phyloP scores from a whole-genome alignment of 148 eudicot genomes.

The Arctostaphylos glauca region DNA sequence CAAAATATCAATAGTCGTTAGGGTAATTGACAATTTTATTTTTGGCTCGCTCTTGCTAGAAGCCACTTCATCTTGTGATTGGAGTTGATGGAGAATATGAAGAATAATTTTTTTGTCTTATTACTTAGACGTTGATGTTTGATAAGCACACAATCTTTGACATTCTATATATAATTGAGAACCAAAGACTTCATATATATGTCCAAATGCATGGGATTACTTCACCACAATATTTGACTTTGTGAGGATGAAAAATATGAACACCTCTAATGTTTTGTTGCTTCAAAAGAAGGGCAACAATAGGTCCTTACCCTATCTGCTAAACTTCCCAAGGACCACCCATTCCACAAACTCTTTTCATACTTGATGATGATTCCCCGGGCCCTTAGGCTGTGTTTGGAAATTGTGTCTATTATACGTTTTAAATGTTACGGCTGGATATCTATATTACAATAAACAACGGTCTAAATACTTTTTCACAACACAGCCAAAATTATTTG shows the following conservation, averaged over 20 bases:
- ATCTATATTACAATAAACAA: too few relatives aligned
- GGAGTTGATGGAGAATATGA: too few relatives aligned
- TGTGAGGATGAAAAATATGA: background rate
- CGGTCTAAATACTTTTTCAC: too few relatives aligned
- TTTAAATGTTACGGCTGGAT: background rate
- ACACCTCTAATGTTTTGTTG: background rate
- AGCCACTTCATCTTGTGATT: too few relatives aligned
- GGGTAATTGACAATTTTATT: too few relatives aligned
- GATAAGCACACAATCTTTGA: background rate
- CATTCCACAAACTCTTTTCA: background rate
- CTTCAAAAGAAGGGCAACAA: background rate
- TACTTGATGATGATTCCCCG: background rate
- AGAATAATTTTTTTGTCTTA: background rate
- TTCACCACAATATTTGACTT: constrained; percentile 1
- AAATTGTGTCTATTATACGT: background rate
- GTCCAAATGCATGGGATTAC: background rate
- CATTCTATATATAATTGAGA: too few relatives aligned
- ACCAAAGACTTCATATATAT: too few relatives aligned
- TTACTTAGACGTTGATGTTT: background rate
- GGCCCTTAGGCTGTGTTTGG: background rate
- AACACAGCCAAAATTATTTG: too few relatives aligned
- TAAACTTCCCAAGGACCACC: background rate
- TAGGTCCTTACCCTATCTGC: background rate
- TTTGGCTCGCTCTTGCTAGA: too few relatives aligned
- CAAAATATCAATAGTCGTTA: too few relatives aligned